A percentile compares a stretch with the other conserved stretches of the same genome.
phyloP scores from a whole-genome alignment of 2,329 filamentous ascomycete genomes.

The Cladosporium sp. region DNA sequence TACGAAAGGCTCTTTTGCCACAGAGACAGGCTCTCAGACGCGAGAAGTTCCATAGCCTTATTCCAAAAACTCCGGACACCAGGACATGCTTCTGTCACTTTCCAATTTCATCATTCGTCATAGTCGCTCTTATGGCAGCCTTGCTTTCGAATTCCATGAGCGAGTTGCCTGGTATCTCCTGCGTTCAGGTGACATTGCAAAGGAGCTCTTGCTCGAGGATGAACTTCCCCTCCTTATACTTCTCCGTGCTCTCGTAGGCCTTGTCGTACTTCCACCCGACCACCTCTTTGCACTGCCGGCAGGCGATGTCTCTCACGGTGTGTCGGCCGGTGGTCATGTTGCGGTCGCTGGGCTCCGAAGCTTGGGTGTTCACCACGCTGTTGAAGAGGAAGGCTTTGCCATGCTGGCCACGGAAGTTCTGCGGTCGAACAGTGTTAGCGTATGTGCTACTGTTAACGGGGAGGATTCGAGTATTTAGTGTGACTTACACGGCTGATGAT shows the following conservation, averaged over 20 bases:
- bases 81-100: not conserved
- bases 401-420: slow-evolving; percentile 98
- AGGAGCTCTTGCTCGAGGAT: slow-evolving; percentile 92
- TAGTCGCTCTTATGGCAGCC: not conserved
- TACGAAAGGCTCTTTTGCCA: not conserved
- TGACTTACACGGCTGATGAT: slow-evolving; percentile 83
- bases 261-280: slow-evolving; percentile 99
- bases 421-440: slow-evolving; percentile 22
- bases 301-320: slow-evolving; percentile 88
- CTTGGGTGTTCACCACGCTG: slow-evolving; percentile 84
- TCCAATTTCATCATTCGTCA: slow-evolving; percentile 6
- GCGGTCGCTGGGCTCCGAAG: slow-evolving; percentile 83
- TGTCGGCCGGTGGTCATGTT: slow-evolving; percentile 98
- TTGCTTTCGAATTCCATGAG: not conserved
- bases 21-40: not conserved
- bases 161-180: not conserved
- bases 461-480: not conserved
- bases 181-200: slow-evolving; percentile 63
- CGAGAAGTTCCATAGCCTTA: not conserved
- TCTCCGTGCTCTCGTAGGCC: slow-evolving; percentile 86
- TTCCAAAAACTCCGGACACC: not conserved
- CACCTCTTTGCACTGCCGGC: slow-evolving; percentile 84
- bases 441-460: not conserved
- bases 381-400: slow-evolving; percentile 98
- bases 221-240: slow-evolving; percentile 99